phyloP scores from a whole-genome alignment of 1,139 yeast genomes.

The Scheffersomyces segobiensis region DNA sequence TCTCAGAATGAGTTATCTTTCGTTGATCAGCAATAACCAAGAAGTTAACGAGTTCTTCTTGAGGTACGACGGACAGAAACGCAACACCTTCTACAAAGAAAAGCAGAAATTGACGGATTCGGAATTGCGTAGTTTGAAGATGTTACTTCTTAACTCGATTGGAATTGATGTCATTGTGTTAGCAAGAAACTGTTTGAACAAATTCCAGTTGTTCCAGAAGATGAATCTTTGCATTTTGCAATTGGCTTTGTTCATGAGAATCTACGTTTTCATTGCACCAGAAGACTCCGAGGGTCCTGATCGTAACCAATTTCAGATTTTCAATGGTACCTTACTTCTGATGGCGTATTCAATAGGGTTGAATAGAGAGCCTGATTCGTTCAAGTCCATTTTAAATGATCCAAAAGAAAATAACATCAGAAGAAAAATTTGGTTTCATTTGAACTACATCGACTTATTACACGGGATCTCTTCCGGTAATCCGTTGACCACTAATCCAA shows the following conservation, averaged over 20 bases:
- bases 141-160: neutral
- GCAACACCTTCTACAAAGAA: neutral
- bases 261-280: conserved; percentile 6
- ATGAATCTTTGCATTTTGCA: conserved; percentile 6
- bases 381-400: conserved; percentile 8
- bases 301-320: conserved; percentile 8
- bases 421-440: conserved; percentile 19
- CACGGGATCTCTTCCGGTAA: conserved; percentile 31
- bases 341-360: conserved; percentile 16
- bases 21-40: conserved; percentile 20
- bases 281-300: conserved; percentile 9
- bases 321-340: conserved; percentile 13
- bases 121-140: neutral
- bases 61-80: neutral
- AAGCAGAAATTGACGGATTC: neutral
- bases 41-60: conserved; percentile 6
- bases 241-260: conserved; percentile 7
- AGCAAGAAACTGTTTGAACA: neutral
- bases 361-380: conserved; percentile 17
- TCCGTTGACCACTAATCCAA: conserved; percentile 21
- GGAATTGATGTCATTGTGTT: neutral
- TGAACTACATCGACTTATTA: conserved; percentile 26
- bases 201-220: conserved; percentile 2
- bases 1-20: conserved; percentile 31
- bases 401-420: conserved; percentile 12